phyloP scores from a whole-genome alignment of 2,329 filamentous ascomycete species.

The Aspergillus texensis region DNA sequence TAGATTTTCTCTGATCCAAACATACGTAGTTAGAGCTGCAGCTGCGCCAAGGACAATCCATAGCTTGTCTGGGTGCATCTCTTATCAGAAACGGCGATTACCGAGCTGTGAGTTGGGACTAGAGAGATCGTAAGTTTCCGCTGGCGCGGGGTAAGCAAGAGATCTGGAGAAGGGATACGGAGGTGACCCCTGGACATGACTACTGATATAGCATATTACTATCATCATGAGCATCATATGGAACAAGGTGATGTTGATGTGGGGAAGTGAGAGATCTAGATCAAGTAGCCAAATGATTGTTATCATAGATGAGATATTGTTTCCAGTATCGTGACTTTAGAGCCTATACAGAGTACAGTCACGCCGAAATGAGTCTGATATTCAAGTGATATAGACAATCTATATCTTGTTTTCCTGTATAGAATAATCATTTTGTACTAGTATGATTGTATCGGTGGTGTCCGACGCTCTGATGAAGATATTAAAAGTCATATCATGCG shows the following conservation, averaged over 20 bases:
- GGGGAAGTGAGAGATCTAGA: neutral
- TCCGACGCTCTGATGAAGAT: neutral
- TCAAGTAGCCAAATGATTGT: neutral
- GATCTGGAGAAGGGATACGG: slow-evolving; percentile 9
- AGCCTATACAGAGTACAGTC: neutral
- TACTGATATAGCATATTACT: neutral
- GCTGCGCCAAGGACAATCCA: neutral
- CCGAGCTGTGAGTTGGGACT: slow-evolving; percentile 4
- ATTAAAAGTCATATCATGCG: neutral
- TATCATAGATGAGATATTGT: neutral
- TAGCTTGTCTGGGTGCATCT: neutral
- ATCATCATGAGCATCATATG: neutral
- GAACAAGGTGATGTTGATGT: neutral
- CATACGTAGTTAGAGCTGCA: neutral
- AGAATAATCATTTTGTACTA: neutral
- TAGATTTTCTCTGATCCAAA: neutral
- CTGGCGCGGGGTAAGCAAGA: slow-evolving; percentile 8
- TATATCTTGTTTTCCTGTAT: neutral
- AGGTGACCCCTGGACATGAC: neutral
- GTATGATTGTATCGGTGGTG: neutral
- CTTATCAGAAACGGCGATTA: slow-evolving; percentile 14
- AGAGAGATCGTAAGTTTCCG: slow-evolving; percentile 16
- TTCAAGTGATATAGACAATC: neutral
- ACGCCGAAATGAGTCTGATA: neutral
- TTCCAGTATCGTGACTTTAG: too few relatives aligned